Base-by-base conservation (phyloP, 257 asterid species). In the Nicotiana knightiana region DNA sequence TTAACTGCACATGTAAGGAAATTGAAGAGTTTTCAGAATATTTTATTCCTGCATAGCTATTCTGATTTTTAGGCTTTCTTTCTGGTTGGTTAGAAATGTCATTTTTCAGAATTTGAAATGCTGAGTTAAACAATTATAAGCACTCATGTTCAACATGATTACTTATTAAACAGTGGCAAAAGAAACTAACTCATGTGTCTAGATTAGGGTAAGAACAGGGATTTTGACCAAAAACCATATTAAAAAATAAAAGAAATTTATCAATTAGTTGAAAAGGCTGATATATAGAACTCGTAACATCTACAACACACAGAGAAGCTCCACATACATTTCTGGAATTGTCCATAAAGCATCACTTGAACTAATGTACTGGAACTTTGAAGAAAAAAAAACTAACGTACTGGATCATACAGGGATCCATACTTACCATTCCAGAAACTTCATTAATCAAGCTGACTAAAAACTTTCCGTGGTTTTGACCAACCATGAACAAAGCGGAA, bases 391-490 rank as follows among this genome's bases (percentile, higher is more conserved):
- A 46, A 12, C 21, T 24, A 71, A 73, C 8, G 43, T 75, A 75
- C 80, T 51, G 46, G 80, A 28, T 7, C 26, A 51, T 51, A 51
- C 16, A 75, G 62, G 43, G 81, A 83, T 84, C 66, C 39, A 43
- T 70, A 81, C 89, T 87, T 80, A 94, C 99, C 97, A 91, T 87
- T 43, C 87, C 91, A 48, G 93, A 83, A 70, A 82, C 89, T 81
- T 88, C 97, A 77, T 80, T 85, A 65, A 93, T 85, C 83, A 92
- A 58, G 82, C 84, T 86, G 86, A 81, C 85, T 58, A 89, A 93
- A 87, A 86, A 91, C 62, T 89, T 91, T 79, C 97, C 90, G 67
- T 94, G 98, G 48, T 81, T 82, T 79, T 84, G 89, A 61, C 99
- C 99, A 85, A 94, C 85, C 86, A 79, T 86, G 84, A 86, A 89